Base-by-base conservation (phyloP, 78 protist species). In the Isochrysis galbana region DNA sequence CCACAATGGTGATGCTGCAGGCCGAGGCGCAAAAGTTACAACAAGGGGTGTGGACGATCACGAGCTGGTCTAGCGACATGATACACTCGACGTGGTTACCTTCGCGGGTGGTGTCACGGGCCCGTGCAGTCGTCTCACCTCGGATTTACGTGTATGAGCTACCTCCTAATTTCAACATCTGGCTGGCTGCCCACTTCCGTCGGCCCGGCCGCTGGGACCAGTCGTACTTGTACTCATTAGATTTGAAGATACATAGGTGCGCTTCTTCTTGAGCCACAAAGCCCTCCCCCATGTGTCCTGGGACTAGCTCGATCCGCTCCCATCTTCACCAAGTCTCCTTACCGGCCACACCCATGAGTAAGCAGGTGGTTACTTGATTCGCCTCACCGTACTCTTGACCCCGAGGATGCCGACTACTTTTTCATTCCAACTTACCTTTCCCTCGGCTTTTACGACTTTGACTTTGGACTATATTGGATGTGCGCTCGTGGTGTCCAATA, bases 371-470 rank as follows among this genome's bases (percentile, higher is more conserved):
- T 77, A 17, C 86, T 77, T 21, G 32, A 25, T 46, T 41, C 47
- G 26, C 86, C 86, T 4, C 32, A 77, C 86, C 86, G 86, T 46
- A 77, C 86, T 4, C 32, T 39, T 46, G 48, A 80, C 54, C 88
- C 88, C 10, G 88, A 39, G 88, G 39, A 80, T 34, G 88, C 88
- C 2, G 88, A 80, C 55, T 80, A 29, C 88, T 80, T 80, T 7
- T n/a, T 80, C 36, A 23, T 80, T 5, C 88, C 88, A 17, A 2
- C 34, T 23, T 80, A 32, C 34, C 34, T 39, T n/a, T 77, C 84
- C 29, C 86, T 41, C 48, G 86, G 86, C 34, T 39, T 39, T 25
- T 77, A 77, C 86, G 80, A 70, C 80, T 70, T n/a, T 22, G 80
- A 70, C 45, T n/a, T 70, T 41, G 80, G 80, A 19, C 80, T 70